These are phyloP conservation scores for Penicillium italicum DNA, from an alignment of 2,329 filamentous ascomycete species.

Conservation along the genomic window DNA sequence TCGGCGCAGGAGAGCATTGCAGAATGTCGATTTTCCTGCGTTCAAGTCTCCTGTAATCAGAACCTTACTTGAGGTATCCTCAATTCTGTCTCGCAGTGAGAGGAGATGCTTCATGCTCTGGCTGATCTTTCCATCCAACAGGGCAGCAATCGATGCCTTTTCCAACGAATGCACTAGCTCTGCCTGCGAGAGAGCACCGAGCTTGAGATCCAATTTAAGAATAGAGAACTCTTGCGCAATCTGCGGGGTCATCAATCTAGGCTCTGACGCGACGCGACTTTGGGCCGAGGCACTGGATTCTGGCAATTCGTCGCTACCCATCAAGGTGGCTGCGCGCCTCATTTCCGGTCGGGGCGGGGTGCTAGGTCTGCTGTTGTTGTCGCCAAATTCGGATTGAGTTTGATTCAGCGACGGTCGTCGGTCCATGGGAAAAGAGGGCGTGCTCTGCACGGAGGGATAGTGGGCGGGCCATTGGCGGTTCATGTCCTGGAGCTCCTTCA, in stretches of 20 bases:
- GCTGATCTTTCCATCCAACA: slow-evolving; percentile 90
- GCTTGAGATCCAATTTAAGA: slow-evolving; percentile 87
- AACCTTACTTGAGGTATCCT: slow-evolving; percentile 96
- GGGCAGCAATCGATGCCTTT: slow-evolving; percentile 81
- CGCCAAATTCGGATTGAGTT: slow-evolving; percentile 35
- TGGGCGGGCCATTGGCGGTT: slow-evolving; percentile 91
- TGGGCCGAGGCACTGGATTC: slow-evolving; percentile 74
- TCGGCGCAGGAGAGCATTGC: slow-evolving; percentile 88
- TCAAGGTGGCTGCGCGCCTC: slow-evolving; percentile 68
- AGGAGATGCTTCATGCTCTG: slow-evolving; percentile 89
- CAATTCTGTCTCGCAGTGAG: slow-evolving; percentile 84
- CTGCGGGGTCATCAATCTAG: slow-evolving; percentile 82
- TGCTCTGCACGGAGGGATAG: slow-evolving; percentile 65
- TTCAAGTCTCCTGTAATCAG: slow-evolving; percentile 94
- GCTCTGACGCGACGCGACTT: slow-evolving; percentile 61
- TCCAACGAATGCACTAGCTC: slow-evolving; percentile 93
- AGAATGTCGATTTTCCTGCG: slow-evolving; percentile 97
- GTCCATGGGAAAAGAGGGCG: slow-evolving; percentile 27
- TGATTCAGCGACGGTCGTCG: slow-evolving; percentile 39
- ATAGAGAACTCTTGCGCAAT: slow-evolving; percentile 95
- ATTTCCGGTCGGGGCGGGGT: slow-evolving; percentile 50
- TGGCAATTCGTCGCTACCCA: slow-evolving; percentile 57
- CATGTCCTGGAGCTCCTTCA: slow-evolving; percentile 80
- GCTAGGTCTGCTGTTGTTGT: slow-evolving; percentile 20
- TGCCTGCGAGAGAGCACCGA: slow-evolving; percentile 78